These are phyloP conservation scores for Xylariaceae sp. DNA, from an alignment of 2,329 filamentous ascomycete species.

Conservation along the genomic window DNA sequence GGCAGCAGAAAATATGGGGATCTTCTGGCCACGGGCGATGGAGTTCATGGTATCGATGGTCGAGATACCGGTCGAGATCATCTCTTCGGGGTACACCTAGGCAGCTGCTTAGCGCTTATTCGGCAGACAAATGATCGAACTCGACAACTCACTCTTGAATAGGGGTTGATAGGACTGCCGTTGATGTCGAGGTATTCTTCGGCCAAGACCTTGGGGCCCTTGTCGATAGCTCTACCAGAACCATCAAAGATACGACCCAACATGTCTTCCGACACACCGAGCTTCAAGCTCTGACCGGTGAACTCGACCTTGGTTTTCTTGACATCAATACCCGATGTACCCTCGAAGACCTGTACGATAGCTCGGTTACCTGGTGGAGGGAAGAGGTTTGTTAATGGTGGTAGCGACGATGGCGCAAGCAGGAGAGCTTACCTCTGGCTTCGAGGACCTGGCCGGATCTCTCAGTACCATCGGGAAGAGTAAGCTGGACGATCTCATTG, in stretches of 20 bases:
- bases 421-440: constrained; percentile 70
- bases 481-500: constrained; percentile 97
- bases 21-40: constrained; percentile 98
- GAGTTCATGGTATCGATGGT: constrained; percentile 98
- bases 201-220: constrained; percentile 94
- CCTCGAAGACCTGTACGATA: constrained; percentile 97
- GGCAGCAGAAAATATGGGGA: constrained; percentile 96
- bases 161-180: constrained; percentile 97
- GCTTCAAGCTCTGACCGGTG: constrained; percentile 93
- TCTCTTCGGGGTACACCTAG: constrained; percentile 97
- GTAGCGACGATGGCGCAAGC: not conserved
- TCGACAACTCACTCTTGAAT: constrained; percentile 69
- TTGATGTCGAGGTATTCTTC: constrained; percentile 99
- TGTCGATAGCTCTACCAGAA: constrained; percentile 96
- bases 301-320: constrained; percentile 99
- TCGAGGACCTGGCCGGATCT: constrained; percentile 94
- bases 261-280: constrained; percentile 99
- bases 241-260: constrained; percentile 98
- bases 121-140: not conserved
- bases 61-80: constrained; percentile 99
- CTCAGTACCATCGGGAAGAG: constrained; percentile 89
- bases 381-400: constrained; percentile 12
- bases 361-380: constrained; percentile 71
- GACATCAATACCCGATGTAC: constrained; percentile 94
- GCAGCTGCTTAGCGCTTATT: constrained; percentile 18